These are phyloP conservation scores for Picea sitchensis DNA, from an alignment of 75 land plant genomes.

Conservation along the genomic window DNA sequence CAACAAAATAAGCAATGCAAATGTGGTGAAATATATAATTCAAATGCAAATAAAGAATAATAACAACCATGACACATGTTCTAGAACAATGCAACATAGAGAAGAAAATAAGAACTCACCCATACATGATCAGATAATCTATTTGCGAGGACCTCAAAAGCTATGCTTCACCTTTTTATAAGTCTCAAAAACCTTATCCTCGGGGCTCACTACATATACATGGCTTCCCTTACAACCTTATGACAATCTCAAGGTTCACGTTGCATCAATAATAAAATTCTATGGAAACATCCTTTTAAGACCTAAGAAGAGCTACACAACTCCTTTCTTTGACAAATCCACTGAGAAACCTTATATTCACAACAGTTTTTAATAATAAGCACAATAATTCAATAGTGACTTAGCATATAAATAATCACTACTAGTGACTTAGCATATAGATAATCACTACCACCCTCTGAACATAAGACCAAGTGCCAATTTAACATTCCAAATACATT, in stretches of 20 bases:
- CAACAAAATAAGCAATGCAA: too few relatives aligned
- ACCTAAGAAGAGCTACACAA: too few relatives aligned
- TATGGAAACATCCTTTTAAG: background rate
- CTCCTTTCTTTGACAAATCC: too few relatives aligned
- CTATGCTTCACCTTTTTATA: slow-evolving; percentile 10
- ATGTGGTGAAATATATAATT: background rate
- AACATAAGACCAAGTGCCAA: too few relatives aligned
- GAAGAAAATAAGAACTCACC: background rate
- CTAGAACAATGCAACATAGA: too few relatives aligned
- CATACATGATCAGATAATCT: background rate
- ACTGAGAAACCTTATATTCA: too few relatives aligned
- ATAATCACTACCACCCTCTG: too few relatives aligned
- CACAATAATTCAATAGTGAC: too few relatives aligned
- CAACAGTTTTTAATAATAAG: too few relatives aligned
- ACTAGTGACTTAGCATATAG: too few relatives aligned
- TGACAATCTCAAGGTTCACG: slow-evolving; percentile 54
- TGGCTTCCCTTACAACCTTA: slow-evolving; percentile 75
- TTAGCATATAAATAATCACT: too few relatives aligned
- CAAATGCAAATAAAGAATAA: background rate
- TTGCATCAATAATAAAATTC: slow-evolving; percentile 9
- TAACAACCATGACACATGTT: background rate
- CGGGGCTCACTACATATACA: slow-evolving; percentile 52
- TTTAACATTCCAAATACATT: too few relatives aligned
- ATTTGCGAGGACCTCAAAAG: background rate
- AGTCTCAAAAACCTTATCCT: slow-evolving; percentile 21